Conservation (phyloP, 75 land plant genomes). For the Pinus tabuliformis region DNA sequence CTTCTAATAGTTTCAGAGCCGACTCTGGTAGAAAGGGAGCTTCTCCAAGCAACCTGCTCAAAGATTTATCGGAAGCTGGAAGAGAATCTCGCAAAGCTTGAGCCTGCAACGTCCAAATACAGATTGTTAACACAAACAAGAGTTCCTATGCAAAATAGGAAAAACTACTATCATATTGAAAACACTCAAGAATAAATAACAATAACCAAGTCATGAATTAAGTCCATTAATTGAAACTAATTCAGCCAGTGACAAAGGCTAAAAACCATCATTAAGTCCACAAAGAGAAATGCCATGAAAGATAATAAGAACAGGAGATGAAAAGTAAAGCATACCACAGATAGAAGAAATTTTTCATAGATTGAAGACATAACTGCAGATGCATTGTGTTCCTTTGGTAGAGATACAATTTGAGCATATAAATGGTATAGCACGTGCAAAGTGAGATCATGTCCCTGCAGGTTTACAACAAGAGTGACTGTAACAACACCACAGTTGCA, state of each 20-base stretch:
- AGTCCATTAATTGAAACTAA: background rate
- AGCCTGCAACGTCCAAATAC: constrained; percentile 39
- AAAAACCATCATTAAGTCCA: background rate
- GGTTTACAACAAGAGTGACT: background rate
- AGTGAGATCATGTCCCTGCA: constrained; percentile 92
- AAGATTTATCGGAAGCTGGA: constrained; percentile 86
- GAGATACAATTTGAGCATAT: constrained; percentile 33
- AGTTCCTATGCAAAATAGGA: background rate
- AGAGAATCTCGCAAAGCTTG: constrained; percentile 73
- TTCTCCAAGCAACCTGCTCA: constrained; percentile 87
- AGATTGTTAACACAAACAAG: background rate
- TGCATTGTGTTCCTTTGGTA: constrained; percentile 15
- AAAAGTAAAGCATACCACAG: constrained; percentile 52
- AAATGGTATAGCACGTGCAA: constrained; percentile 79
- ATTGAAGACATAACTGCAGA: constrained; percentile 30
- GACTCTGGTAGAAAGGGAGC: constrained; percentile 82
- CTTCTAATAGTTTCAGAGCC: constrained; percentile 59
- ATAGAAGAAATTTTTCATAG: constrained; percentile 82
- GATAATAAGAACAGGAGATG: background rate
- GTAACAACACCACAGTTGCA: background rate
- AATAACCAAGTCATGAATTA: background rate
- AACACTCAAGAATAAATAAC: background rate
- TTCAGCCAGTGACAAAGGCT: background rate
- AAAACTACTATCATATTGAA: background rate
- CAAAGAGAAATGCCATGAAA: background rate